phyloP scores from a whole-genome alignment of 495 filamentous ascomycete genomes.

The Xylaria bambusicola region DNA sequence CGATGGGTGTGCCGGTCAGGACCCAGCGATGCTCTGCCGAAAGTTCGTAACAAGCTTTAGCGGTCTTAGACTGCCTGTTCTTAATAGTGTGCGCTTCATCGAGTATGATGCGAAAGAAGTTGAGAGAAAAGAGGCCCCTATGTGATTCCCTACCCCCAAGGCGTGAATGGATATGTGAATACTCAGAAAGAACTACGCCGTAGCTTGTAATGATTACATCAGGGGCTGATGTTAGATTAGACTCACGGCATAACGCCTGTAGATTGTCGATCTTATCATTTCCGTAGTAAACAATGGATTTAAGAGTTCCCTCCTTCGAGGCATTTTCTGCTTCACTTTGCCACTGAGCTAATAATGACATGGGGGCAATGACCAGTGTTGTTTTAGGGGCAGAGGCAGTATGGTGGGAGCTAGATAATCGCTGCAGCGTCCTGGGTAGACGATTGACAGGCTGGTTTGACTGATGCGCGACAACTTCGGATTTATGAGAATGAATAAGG shows the following conservation, averaged over 20 bases:
- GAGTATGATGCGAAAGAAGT: constrained; percentile 91
- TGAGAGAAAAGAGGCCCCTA: constrained; percentile 83
- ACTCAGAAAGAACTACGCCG: constrained; percentile 88
- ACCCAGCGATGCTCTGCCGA: constrained; percentile 86
- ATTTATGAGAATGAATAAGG: constrained; percentile 82
- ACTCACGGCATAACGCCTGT: constrained; percentile 70
- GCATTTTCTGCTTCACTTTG: constrained; percentile 91
- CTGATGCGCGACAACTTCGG: constrained; percentile 47
- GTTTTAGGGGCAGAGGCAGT: constrained; percentile 78
- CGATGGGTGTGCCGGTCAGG: constrained; percentile 93
- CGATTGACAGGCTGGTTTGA: constrained; percentile 35
- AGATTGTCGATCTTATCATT: constrained; percentile 77
- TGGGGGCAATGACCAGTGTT: constrained; percentile 91
- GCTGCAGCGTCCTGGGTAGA: constrained; percentile 48
- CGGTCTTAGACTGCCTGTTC: constrained; percentile 85
- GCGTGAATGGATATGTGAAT: constrained; percentile 63
- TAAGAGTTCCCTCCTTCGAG: constrained; percentile 77
- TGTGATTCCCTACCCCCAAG: constrained; percentile 58
- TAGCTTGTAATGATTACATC: constrained; percentile 96
- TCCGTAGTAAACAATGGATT: constrained; percentile 88
- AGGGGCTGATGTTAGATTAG: constrained; percentile 73
- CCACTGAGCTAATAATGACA: constrained; percentile 93
- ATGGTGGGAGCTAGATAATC: constrained; percentile 54
- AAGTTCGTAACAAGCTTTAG: constrained; percentile 89
- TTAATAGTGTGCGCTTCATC: constrained; percentile 96